Conservation (phyloP, 768 basidiomycete species). For the Lactifluus echinatus region DNA sequence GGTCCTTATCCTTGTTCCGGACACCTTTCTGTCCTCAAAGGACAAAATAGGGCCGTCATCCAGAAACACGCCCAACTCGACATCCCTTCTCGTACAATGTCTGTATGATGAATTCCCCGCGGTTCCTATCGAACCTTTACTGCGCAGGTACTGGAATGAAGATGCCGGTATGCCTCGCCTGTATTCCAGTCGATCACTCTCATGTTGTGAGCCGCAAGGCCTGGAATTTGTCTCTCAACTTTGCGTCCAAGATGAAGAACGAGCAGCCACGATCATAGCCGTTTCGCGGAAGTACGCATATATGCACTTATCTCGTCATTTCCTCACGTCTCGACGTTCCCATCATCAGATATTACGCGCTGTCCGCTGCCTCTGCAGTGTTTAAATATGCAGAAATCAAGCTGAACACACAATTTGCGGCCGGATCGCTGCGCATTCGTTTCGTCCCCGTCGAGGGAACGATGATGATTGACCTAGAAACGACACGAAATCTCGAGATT, state of each 20-base stretch:
- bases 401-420: conserved; percentile 62
- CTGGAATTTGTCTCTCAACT: conserved; percentile 72
- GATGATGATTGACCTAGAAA: conserved; percentile 91
- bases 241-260: conserved; percentile 72
- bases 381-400: conserved; percentile 76
- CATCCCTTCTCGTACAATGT: conserved; percentile 62
- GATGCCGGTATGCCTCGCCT: conserved; percentile 43
- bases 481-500: conserved; percentile 81
- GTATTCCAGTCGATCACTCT: not conserved
- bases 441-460: conserved; percentile 82
- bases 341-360: conserved; percentile 67
- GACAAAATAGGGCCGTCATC: conserved; percentile 40
- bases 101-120: conserved; percentile 68
- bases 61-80: conserved; percentile 36
- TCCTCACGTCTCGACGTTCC: conserved; percentile 11
- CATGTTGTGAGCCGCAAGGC: conserved; percentile 34
- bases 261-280: conserved; percentile 70
- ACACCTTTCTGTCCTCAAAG: conserved; percentile 61
- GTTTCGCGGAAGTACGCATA: conserved; percentile 69
- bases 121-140: conserved; percentile 58
- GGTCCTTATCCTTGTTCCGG: conserved; percentile 65
- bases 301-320: conserved; percentile 15
- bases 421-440: conserved; percentile 60
- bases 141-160: conserved; percentile 82
- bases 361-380: conserved; percentile 77